phyloP scores from a whole-genome alignment of 495 filamentous ascomycete genomes.

The Tuber calosporum region DNA sequence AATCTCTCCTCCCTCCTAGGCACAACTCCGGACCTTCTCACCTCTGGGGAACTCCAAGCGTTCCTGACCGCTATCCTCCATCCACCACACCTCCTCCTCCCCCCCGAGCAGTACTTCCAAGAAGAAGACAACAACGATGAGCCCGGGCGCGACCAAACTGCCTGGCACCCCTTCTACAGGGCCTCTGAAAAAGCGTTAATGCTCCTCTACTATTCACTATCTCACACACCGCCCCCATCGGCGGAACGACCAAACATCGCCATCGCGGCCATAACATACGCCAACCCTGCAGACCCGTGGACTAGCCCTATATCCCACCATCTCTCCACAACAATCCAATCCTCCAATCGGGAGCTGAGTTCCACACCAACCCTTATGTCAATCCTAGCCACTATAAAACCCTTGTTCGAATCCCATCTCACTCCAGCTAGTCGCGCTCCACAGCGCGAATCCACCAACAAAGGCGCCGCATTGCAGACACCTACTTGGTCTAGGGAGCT shows the following conservation, averaged over 20 bases:
- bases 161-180: slow-evolving; percentile 11
- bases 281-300: slow-evolving; percentile 22
- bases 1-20: background rate
- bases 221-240: background rate
- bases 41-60: background rate
- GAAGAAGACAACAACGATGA: slow-evolving; percentile 10
- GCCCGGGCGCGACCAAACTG: background rate
- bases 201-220: slow-evolving; percentile 8
- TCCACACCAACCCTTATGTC: slow-evolving; percentile 8
- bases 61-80: slow-evolving; percentile 8
- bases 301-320: slow-evolving; percentile 16
- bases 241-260: slow-evolving; percentile 4
- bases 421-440: slow-evolving; percentile 25
- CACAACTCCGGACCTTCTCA: background rate
- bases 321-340: slow-evolving; percentile 6
- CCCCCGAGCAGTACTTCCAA: slow-evolving; percentile 15
- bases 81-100: slow-evolving; percentile 19
- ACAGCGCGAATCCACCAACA: slow-evolving; percentile 28
- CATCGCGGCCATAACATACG: slow-evolving; percentile 15
- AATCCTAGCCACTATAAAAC: slow-evolving; percentile 22
- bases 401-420: slow-evolving; percentile 24
- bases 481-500: slow-evolving; percentile 21
- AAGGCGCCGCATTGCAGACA: slow-evolving; percentile 9
- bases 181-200: slow-evolving; percentile 13
- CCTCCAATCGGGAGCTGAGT: slow-evolving; percentile 2